phyloP scores from a whole-genome alignment of 441 rosid species.

The Bocquillonia castaneifolia region DNA sequence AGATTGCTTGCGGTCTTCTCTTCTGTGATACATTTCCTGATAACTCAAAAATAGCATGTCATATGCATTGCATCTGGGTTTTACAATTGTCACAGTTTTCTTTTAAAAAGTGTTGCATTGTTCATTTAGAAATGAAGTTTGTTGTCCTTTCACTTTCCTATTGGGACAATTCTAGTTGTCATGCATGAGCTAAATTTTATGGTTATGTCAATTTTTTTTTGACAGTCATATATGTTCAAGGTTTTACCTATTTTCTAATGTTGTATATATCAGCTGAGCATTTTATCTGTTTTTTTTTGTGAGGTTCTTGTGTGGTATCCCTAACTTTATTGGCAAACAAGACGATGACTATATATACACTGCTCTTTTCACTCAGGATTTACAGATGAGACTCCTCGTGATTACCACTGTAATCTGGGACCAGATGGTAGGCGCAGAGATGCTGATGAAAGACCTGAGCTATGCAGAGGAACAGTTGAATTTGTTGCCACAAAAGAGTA shows the following conservation, averaged over 20 bases:
- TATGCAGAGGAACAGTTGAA: slow-evolving; percentile 90
- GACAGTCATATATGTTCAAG: slow-evolving; percentile 7
- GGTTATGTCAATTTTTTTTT: background rate
- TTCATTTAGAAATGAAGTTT: no score
- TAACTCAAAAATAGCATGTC: background rate
- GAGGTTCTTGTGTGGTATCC: slow-evolving; percentile 1
- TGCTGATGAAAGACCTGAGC: slow-evolving; percentile 96
- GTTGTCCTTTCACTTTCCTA: no score
- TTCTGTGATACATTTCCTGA: background rate
- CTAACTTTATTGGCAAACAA: slow-evolving; percentile 12
- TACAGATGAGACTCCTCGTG: slow-evolving; percentile 87
- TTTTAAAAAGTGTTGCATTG: no score
- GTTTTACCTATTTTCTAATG: background rate
- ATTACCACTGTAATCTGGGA: slow-evolving; percentile 92
- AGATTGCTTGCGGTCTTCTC: background rate
- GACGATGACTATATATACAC: slow-evolving; percentile 18
- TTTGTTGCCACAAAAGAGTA: slow-evolving; percentile 86
- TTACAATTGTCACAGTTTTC: no score
- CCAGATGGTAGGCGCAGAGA: slow-evolving; percentile 98
- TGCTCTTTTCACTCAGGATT: slow-evolving; percentile 48
- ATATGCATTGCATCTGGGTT: slow-evolving; percentile 1
- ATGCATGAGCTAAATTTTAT: background rate
- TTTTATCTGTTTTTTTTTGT: slow-evolving; percentile 3
- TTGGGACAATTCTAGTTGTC: background rate
- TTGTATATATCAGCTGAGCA: background rate